phyloP scores from a whole-genome alignment of 106 monocot species.

The Ottelia alismoides region DNA sequence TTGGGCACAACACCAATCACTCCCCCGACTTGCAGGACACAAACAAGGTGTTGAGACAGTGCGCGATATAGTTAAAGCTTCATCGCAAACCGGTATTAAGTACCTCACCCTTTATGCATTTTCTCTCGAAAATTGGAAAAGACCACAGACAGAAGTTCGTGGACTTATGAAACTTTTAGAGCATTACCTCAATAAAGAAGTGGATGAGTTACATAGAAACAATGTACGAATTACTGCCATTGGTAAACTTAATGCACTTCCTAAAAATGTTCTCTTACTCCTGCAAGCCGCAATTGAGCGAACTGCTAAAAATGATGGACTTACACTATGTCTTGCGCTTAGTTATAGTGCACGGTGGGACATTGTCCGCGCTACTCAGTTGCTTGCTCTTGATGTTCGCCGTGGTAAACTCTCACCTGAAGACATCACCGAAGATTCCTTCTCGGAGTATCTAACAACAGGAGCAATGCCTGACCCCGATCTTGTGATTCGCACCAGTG shows the following conservation, averaged over 20 bases:
- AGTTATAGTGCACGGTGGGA: neutral
- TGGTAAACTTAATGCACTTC: neutral
- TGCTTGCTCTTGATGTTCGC: too few relatives aligned
- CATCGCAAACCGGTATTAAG: neutral
- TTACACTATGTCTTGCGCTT: neutral
- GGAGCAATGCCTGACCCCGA: constrained; percentile 19
- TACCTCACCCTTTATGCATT: neutral
- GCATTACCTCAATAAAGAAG: neutral
- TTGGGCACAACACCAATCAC: too few relatives aligned
- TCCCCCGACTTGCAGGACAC: too few relatives aligned
- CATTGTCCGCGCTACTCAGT: neutral
- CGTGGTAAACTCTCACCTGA: constrained; percentile 3
- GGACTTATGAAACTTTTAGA: neutral
- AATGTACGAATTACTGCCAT: neutral
- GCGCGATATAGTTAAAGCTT: neutral
- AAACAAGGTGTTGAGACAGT: neutral
- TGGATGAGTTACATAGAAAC: neutral
- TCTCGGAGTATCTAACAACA: constrained; percentile 1
- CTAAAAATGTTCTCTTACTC: neutral
- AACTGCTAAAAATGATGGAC: neutral
- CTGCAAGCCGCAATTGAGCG: neutral
- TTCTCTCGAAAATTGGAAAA: neutral
- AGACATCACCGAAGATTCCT: too few relatives aligned
- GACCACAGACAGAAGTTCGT: neutral
- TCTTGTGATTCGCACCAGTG: constrained; percentile 27